Base-by-base conservation (phyloP, 345 rosid genomes). In the Eucalyptus marginata region DNA sequence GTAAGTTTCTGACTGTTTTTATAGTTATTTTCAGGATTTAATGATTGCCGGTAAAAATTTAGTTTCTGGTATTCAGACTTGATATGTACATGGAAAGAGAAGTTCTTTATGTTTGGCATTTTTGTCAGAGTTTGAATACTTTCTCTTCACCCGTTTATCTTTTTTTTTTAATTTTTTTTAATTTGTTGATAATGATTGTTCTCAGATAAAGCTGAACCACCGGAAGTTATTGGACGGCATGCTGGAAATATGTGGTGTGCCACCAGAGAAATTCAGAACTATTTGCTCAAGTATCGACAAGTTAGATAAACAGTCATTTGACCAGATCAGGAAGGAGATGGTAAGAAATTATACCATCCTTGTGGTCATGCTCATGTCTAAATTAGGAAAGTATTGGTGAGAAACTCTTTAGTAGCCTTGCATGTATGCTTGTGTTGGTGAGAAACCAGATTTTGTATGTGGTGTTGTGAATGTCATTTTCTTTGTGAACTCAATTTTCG, bases 241-340 rank as follows among this genome's bases (percentile, higher is more conserved):
- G 97, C 86, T 97, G 92, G 96, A 97, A 90, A 97, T 97, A 90
- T 97, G 99, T 91, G 98, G 98, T 62, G 99, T 97, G 87, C 98
- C 98, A 47, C 86, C 96, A 66, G 98, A 93, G 93, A 97, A 97
- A 90, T 96, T 97, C 93, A 93, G 98, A 90, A 93, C 98, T 80
- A 96, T 97, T 88, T 97, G 99, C 88, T 97, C 99, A 47, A 97
- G 99, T 89, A 95, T 96, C 31, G 99, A 97, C 91, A 96, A 97
- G 92, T 91, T 97, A 88, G 99, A 97, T 93, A 96, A 97, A 90
- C 98, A 94, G 91, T 88, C 99, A 25, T 95, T 97, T 66, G 96
- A 95, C 93, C 97, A 97, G 91, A 95, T 98, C 80, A 94, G 94
- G 91, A 97, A 90, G 87, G 99, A 97, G 95, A 97, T 97, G 99